Percentiles rank a stretch among this genome's conserved stretches.
Conservation (phyloP, 345 rosid species). For the Anastatica hierochuntica region DNA sequence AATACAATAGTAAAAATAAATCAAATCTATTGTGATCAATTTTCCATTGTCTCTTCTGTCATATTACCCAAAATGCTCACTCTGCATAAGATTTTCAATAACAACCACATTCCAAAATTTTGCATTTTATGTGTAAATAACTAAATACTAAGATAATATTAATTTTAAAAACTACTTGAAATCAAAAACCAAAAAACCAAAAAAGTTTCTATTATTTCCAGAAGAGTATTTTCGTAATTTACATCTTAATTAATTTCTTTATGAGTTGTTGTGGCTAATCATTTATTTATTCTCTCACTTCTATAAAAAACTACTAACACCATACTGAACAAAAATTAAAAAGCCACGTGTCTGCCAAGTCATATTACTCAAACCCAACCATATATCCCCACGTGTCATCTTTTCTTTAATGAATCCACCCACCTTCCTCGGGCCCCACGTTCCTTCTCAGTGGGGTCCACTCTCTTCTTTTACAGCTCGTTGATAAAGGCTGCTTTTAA, state of each 20-base stretch:
- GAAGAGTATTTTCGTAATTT: too few relatives aligned
- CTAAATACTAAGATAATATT: too few relatives aligned
- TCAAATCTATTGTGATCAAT: conserved; percentile 17
- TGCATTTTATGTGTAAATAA: conserved; percentile 11
- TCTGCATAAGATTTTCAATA: background rate
- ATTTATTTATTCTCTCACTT: conserved; percentile 10
- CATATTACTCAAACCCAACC: background rate
- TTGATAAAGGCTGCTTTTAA: conserved; percentile 27
- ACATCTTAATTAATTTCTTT: too few relatives aligned
- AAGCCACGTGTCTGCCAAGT: conserved; percentile 16
- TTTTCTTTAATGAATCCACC: conserved; percentile 17
- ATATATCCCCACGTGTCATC: conserved; percentile 1
- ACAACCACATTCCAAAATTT: conserved; percentile 4
- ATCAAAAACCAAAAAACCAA: too few relatives aligned
- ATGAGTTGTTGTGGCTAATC: conserved; percentile 25
- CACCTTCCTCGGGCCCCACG: conserved; percentile 26
- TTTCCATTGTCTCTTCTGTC: conserved; percentile 7
- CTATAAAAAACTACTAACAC: too few relatives aligned
- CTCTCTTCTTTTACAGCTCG: conserved; percentile 23
- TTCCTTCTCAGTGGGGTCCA: conserved; percentile 7
- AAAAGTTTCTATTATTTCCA: too few relatives aligned
- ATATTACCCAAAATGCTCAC: conserved; percentile 9
- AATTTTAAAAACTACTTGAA: too few relatives aligned
- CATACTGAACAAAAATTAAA: too few relatives aligned
- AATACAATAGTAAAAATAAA: background rate